Evolutionary conservation across 2,329 filamentous ascomycete genomes (phyloP), one percentile per base, ranked within the genome.

Genomic region (Aspergillus aculeatinus): DNA sequence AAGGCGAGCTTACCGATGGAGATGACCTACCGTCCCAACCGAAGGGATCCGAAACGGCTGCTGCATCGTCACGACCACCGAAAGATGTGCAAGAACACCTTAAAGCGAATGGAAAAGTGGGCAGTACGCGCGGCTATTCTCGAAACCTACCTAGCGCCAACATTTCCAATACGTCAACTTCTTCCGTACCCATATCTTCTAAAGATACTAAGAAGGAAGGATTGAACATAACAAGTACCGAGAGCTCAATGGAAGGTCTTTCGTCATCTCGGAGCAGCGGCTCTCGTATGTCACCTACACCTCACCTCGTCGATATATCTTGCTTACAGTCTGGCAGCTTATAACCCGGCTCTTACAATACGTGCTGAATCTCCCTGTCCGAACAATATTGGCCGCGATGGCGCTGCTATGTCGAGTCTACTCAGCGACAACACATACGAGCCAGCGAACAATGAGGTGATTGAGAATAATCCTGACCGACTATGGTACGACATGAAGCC

Each of bases 1-100:
- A 96, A 68, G 90, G 89, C 16, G 91, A 96, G 72, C 73, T 95
- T 31, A 90, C 86, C 63, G 91, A 94, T 67, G 84, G 82, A 19
- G 87, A 89, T 66, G 81, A 83, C 10, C 48, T 25, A 7, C 23
- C 50, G 19, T 48, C 48, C 9, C 48, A 48, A 9, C 47, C 59
- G 16, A 59, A 23, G 9, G 11, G 50, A 53, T 44, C 51, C 27
- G 23, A 21, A 21, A 7, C 42, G 35, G 42, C 29, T 4, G 27
- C 47, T 10, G 54, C 49, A 14, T 60, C n/a, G 27, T n/a, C 25
- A 55, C 42, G 49, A 44, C 16, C 33, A 21, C 42, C 5, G n/a
- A 19, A 16, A 12, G 35, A 39, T 27, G 33, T 31, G 35, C 56
- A 25, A 19, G 42, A 51, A 49, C 19, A 19, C 35, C 33, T 47